Conservation (phyloP, 129 eudicot genomes). For the Mikania micrantha region DNA sequence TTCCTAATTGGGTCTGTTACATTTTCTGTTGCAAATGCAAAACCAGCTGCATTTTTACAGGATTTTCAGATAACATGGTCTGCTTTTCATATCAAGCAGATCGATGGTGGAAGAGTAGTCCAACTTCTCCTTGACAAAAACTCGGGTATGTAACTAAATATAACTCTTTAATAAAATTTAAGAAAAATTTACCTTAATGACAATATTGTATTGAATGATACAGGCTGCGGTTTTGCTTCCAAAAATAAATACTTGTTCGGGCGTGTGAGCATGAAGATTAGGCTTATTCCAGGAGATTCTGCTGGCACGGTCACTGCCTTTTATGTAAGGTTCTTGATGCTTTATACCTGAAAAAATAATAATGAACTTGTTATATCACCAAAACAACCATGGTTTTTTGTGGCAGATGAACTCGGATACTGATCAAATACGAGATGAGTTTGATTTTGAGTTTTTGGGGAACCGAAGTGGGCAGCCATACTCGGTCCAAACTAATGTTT, state of each 20-base stretch:
- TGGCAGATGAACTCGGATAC: slow-evolving; percentile 85
- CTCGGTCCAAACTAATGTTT: slow-evolving; percentile 87
- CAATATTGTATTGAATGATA: background rate
- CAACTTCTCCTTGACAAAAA: slow-evolving; percentile 70
- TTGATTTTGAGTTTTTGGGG: slow-evolving; percentile 93
- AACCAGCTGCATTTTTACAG: slow-evolving; percentile 74
- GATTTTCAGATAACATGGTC: slow-evolving; percentile 78
- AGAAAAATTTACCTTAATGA: background rate
- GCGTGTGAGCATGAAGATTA: slow-evolving; percentile 85
- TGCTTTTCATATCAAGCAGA: slow-evolving; percentile 59
- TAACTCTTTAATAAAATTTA: background rate
- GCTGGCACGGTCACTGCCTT: slow-evolving; percentile 98
- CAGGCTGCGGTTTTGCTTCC: slow-evolving; percentile 79
- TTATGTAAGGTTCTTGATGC: slow-evolving; percentile 43
- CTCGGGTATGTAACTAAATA: slow-evolving; percentile 43
- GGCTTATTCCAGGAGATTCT: slow-evolving; percentile 91
- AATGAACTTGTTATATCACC: background rate
- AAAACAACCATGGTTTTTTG: background rate
- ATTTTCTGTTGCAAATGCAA: slow-evolving; percentile 23
- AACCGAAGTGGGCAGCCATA: slow-evolving; percentile 85
- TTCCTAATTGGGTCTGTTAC: slow-evolving; percentile 16
- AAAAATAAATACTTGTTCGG: slow-evolving; percentile 63
- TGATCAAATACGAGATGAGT: slow-evolving; percentile 55
- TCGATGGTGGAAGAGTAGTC: slow-evolving; percentile 75
- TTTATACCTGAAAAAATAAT: background rate